A percentile compares a stretch with the other conserved stretches of the same genome.
Conservation (phyloP, 2,329 filamentous ascomycete species). For the Lachnellula occidentalis region DNA sequence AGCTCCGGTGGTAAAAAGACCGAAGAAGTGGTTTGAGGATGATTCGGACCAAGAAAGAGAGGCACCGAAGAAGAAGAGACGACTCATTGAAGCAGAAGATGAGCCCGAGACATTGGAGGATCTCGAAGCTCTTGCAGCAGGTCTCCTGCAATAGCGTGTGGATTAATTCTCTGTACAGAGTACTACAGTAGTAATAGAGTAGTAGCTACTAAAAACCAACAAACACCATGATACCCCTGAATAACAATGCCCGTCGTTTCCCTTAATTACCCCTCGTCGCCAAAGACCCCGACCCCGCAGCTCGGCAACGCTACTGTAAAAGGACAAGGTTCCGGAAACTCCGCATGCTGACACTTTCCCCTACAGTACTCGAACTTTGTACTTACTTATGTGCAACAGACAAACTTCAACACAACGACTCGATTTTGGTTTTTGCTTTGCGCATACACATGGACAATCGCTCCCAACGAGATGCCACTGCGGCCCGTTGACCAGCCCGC, state of each 20-base stretch:
- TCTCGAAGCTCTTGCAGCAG: constrained; percentile 69
- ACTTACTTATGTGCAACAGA: not conserved
- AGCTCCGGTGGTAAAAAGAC: constrained; percentile 52
- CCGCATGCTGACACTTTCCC: not conserved
- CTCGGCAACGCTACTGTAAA: constrained; percentile 10
- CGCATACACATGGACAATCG: constrained; percentile 20
- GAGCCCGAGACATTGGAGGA: constrained; percentile 77
- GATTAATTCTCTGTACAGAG: not conserved
- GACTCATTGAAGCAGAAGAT: constrained; percentile 55
- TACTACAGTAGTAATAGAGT: no score
- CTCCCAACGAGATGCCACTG: constrained; percentile 25
- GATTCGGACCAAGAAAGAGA: constrained; percentile 47
- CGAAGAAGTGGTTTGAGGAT: constrained; percentile 76
- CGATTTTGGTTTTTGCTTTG: not conserved
- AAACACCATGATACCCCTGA: constrained; percentile 14
- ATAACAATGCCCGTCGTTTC: not conserved
- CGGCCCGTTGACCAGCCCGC: constrained; percentile 18
- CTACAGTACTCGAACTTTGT: no score
- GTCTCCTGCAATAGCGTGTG: constrained; percentile 49
- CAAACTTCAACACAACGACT: not conserved
- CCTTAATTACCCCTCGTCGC: not conserved
- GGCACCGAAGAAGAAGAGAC: constrained; percentile 43
- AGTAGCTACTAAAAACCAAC: no score
- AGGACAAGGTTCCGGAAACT: not conserved
- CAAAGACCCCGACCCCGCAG: constrained; percentile 9